Conservation (phyloP, 805 yeast genomes). For the Candida sphagnicola region DNA sequence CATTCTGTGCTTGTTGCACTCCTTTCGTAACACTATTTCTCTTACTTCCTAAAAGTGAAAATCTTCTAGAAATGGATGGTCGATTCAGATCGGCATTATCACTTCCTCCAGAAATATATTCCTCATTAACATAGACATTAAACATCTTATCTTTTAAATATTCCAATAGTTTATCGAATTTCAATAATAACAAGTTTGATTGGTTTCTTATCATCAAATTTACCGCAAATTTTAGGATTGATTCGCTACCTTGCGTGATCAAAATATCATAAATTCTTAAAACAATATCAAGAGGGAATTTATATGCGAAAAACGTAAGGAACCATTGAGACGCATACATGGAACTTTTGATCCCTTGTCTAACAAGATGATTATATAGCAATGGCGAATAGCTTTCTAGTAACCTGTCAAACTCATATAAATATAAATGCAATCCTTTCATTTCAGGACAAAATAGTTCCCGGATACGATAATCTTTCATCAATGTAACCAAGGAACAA, state of each 20-base stretch:
- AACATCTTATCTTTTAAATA: slow-evolving; percentile 80
- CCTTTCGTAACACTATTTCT: slow-evolving; percentile 9
- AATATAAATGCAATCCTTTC: slow-evolving; percentile 84
- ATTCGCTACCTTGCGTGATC: slow-evolving; percentile 87
- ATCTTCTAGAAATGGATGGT: slow-evolving; percentile 15
- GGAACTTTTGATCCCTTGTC: slow-evolving; percentile 85
- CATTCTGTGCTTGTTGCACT: not conserved
- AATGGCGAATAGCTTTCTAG: slow-evolving; percentile 73
- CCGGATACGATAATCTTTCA: slow-evolving; percentile 82
- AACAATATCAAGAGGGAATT: slow-evolving; percentile 87
- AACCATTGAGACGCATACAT: slow-evolving; percentile 99
- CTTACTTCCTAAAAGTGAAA: slow-evolving; percentile 22
- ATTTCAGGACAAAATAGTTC: slow-evolving; percentile 79
- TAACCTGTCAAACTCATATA: slow-evolving; percentile 88
- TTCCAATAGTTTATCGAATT: slow-evolving; percentile 73
- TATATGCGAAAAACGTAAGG: slow-evolving; percentile 89
- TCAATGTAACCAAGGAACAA: slow-evolving; percentile 70
- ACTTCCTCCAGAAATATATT: slow-evolving; percentile 19
- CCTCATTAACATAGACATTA: slow-evolving; percentile 54
- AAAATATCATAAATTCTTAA: slow-evolving; percentile 83
- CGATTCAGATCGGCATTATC: slow-evolving; percentile 6
- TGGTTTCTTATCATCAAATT: slow-evolving; percentile 74
- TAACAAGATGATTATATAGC: slow-evolving; percentile 67
- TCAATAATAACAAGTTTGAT: slow-evolving; percentile 50
- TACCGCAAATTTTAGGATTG: slow-evolving; percentile 78